Evolutionary conservation across 1,139 yeast species (phyloP), one percentile per base, ranked within the genome.

Genomic region (Magnusiomyces paraingens): DNA sequence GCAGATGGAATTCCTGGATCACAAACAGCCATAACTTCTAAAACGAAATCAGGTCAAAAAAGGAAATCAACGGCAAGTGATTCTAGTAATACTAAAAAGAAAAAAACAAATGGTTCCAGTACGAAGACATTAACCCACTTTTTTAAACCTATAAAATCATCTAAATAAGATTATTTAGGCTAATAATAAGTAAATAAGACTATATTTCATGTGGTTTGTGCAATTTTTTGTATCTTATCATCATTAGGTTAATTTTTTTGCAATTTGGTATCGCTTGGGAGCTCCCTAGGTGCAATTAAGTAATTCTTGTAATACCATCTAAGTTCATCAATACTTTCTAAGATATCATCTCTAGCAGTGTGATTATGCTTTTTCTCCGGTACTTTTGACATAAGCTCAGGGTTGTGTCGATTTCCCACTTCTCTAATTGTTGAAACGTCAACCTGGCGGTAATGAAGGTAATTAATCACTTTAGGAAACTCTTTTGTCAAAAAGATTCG

Each of bases 351-450:
- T 61, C 79, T 79, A 0, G 99, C 99, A 0, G 98, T 91, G 68
- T 94, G 99, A 1, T 76, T 76, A 14, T 78, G 76, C 48, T 70
- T 70, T 70, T 93, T 91, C 53, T 73, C 72, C 0, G 98, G 97
- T 44, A 75, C 72, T 22, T 71, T 65, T 45, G 68, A 69, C 74
- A 83, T 72, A 51, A 91, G 70, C 11, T 69, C 70, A 0, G 88
- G 86, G 66, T 88, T 87, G 66, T 88, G 93, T 63, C 98, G 80
- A 52, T 72, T 73, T 0, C 91, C 87, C 26, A 90, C 72, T 69
- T 93, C 99, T 77, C 81, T 80, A 47, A 94, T 73, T 1, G 91
- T 75, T 8, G 95, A 84, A 20, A 93, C 99, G 64, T 94, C 99
- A 43, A 94, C 78, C 51, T 91, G 76, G 52, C 99, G 77, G 68